These are phyloP conservation scores for Agapanthus africanus DNA, from an alignment of 106 monocot species.

Conservation along the genomic window DNA sequence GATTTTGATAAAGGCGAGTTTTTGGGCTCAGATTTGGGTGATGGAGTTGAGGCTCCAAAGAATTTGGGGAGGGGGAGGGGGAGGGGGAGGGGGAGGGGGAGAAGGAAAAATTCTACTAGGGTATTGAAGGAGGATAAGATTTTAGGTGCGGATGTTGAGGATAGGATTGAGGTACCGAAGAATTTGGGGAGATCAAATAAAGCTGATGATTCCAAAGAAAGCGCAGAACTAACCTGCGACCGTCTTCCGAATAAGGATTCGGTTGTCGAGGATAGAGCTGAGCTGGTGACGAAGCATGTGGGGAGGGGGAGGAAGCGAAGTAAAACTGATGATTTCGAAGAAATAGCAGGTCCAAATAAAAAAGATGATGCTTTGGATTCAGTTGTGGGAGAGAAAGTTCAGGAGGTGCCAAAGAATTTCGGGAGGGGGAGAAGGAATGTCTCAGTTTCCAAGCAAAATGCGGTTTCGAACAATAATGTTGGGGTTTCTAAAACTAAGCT, in stretches of 20 bases:
- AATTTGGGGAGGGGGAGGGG: conserved; percentile 1
- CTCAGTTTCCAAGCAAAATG: too few species aligned
- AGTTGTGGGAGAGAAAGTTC: not conserved
- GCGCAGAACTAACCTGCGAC: not conserved
- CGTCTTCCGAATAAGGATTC: not conserved
- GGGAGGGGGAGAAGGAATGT: conserved; percentile 2
- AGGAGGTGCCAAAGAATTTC: not conserved
- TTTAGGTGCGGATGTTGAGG: not conserved
- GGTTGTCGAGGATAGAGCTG: not conserved
- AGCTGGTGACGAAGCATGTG: not conserved
- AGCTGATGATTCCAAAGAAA: not conserved
- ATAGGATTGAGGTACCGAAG: not conserved
- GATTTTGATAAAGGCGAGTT: conserved; percentile 2
- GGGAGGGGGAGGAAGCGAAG: not conserved
- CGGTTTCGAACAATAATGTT: too few species aligned
- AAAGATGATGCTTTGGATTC: too few species aligned
- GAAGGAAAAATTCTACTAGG: not conserved
- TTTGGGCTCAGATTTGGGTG: not conserved
- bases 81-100: too few species aligned
- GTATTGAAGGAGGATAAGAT: not conserved
- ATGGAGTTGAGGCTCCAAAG: not conserved
- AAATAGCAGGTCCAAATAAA: not conserved
- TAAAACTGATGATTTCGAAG: not conserved
- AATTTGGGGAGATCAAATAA: not conserved
- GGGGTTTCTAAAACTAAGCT: too few species aligned